These are phyloP conservation scores for Lathyrus tuberosus DNA, from an alignment of 306 rosid genomes.

Conservation along the genomic window DNA sequence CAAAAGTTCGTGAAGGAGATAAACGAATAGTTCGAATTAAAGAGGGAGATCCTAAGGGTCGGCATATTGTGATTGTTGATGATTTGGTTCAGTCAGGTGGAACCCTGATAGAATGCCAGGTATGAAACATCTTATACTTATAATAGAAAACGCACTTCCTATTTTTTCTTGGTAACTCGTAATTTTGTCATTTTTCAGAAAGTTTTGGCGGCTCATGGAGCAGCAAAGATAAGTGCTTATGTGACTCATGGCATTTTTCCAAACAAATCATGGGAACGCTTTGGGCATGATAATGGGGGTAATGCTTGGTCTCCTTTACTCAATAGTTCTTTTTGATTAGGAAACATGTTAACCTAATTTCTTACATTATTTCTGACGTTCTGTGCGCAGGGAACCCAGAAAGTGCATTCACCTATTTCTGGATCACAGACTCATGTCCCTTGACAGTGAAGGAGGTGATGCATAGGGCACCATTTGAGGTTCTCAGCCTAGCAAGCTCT, in stretches of 20 bases:
- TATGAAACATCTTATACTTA: conserved; percentile 41
- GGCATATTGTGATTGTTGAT: conserved; percentile 94
- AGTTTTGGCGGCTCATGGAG: conserved; percentile 90
- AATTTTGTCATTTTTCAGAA: conserved; percentile 57
- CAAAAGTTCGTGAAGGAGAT: conserved; percentile 98
- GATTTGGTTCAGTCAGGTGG: conserved; percentile 99
- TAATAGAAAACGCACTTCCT: conserved; percentile 6
- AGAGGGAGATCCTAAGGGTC: conserved; percentile 88
- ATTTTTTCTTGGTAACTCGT: conserved; percentile 16
- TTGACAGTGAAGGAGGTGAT: conserved; percentile 71
- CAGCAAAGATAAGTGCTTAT: conserved; percentile 88
- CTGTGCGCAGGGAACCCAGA: conserved; percentile 68
- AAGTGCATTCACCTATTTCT: conserved; percentile 75
- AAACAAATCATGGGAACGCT: conserved; percentile 89
- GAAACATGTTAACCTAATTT: conserved; percentile 13
- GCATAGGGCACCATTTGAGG: conserved; percentile 78
- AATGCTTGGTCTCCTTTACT: conserved; percentile 39
- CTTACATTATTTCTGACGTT: conserved; percentile 21
- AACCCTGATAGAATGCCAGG: conserved; percentile 96
- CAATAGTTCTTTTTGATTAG: conserved; percentile 12
- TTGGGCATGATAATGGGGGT: conserved; percentile 78
- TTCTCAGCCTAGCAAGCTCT: conserved; percentile 85
- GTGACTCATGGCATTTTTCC: conserved; percentile 99
- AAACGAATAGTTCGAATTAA: conserved; percentile 86
- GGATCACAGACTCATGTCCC: conserved; percentile 98